Percentiles rank a stretch among this genome's conserved stretches.
Conservation (phyloP, 257 asterid genomes). For the Solanum bulbocastanum region DNA sequence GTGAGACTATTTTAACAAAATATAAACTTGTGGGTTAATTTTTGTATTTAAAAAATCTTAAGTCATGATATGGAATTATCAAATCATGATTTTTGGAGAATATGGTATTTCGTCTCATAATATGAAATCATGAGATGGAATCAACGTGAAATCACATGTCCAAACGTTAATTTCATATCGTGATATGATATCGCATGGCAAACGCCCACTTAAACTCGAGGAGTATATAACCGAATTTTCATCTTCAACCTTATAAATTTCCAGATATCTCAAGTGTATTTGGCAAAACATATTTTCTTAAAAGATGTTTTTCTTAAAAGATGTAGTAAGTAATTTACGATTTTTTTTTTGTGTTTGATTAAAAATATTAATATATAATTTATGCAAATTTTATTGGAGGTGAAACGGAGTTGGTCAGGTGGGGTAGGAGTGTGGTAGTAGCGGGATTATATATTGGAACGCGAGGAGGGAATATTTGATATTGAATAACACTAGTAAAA, state of each 20-base stretch:
- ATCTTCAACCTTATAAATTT: neutral
- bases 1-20: too few relatives aligned
- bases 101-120: too few relatives aligned
- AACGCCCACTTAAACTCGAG: neutral
- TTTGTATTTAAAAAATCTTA: too few relatives aligned
- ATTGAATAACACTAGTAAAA: neutral
- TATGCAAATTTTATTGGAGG: neutral
- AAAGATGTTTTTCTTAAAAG: neutral
- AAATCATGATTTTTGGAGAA: too few relatives aligned
- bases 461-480: neutral
- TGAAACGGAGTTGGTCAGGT: neutral
- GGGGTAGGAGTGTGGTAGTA: neutral
- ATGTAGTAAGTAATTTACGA: too few relatives aligned
- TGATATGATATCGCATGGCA: too few relatives aligned
- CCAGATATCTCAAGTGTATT: neutral
- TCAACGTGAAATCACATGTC: too few relatives aligned
- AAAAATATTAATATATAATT: neutral
- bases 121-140: too few relatives aligned
- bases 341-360: neutral
- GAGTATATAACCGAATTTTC: neutral
- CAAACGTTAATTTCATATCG: too few relatives aligned
- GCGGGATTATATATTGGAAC: too few relatives aligned
- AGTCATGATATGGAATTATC: too few relatives aligned
- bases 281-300: neutral
- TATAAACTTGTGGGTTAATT: too few relatives aligned